Percentiles rank a stretch among this genome's conserved stretches.
Evolutionary conservation across 192 early-diverging fungal genomes (phyloP).

Genomic region (Entomortierella parvispora): DNA sequence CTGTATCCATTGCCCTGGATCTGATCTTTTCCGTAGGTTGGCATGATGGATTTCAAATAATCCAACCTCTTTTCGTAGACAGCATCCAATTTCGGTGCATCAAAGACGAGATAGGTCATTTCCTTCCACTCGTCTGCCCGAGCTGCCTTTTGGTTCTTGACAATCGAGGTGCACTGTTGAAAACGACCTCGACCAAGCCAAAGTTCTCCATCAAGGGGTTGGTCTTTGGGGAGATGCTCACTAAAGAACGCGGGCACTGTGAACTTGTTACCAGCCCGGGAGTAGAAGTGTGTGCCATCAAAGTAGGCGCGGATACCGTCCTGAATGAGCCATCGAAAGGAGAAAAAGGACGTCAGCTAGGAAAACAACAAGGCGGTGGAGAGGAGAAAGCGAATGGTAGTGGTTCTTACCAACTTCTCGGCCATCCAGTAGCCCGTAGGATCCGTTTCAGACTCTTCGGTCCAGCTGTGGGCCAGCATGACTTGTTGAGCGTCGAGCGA

Average conservation of each 20-base stretch:
- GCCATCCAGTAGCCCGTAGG: slow-evolving; percentile 78
- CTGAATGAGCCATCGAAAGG: not conserved
- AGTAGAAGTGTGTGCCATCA: slow-evolving; percentile 64
- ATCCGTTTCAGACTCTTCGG: slow-evolving; percentile 54
- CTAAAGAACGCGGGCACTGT: slow-evolving; percentile 62
- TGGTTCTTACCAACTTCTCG: slow-evolving; percentile 66
- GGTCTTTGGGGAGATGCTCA: slow-evolving; percentile 58
- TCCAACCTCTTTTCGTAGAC: slow-evolving; percentile 64
- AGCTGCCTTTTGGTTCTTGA: slow-evolving; percentile 56
- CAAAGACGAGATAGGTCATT: slow-evolving; percentile 71
- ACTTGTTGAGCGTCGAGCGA: slow-evolving; percentile 39
- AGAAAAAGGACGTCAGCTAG: not conserved
- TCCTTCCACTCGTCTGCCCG: slow-evolving; percentile 59
- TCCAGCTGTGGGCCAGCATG: slow-evolving; percentile 55
- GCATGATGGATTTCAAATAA: slow-evolving; percentile 55
- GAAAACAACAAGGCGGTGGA: not conserved
- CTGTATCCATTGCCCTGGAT: not conserved
- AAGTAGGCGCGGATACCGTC: slow-evolving; percentile 76
- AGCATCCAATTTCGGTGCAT: slow-evolving; percentile 60
- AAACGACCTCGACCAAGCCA: slow-evolving; percentile 74
- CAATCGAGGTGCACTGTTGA: slow-evolving; percentile 69
- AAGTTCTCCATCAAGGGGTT: slow-evolving; percentile 77
- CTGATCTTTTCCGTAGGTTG: slow-evolving; percentile 28
- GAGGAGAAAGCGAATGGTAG: not conserved
- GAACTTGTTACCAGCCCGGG: slow-evolving; percentile 68